Evolutionary conservation across 768 basidiomycete genomes (phyloP), one percentile per base, ranked within the genome.

Genomic region (Naganishia kalamii): DNA sequence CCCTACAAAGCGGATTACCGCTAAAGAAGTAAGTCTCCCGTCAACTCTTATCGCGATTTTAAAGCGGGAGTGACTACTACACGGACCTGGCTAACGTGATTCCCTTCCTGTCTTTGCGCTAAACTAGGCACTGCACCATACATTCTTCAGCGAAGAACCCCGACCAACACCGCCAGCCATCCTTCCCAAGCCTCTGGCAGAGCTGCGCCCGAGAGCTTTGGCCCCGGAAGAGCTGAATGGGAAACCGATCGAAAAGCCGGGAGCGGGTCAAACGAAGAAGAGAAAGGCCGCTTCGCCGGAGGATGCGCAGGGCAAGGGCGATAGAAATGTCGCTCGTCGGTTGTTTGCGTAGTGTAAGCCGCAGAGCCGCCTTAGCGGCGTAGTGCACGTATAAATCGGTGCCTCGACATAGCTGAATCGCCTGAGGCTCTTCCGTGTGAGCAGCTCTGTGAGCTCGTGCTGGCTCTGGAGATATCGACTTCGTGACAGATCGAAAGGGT

Each of bases 121-220:
- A 29, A 25, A 48, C n/a, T 50, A 94, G 91, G 89, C 91, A 10
- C 85, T 99, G 17, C 77, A 83, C 51, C 92, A 98, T 72, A 80
- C 88, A 3, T 98, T 94, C 78, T 97, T 98, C 81, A 84, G 84
- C 44, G 85, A 88, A 12, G 81, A 88, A 3, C 92, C 92, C 8
- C 85, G 88, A 70, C 92, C 96, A 0, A 87, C 92, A 0, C 88
- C 89, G 68, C 92, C 92, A 0, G 87, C 86, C 8, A 88, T 90
- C 71, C 83, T 99, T 0, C 96, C 96, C 0, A 93, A 84, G 79
- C 85, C 63, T 68, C 71, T 49, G 13, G 80, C 77, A 44, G 81
- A 81, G 50, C 78, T 80, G 0, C 75, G 82, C 4, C 75, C 80
- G 0, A 81, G 85, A 30, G 85, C 88, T 4, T 62, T 82, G 10